Percentiles rank a stretch among this genome's conserved stretches.
These are phyloP conservation scores for Paracoccidioides brasiliensis DNA, from an alignment of 2,329 filamentous ascomycete species.

Conservation along the genomic window DNA sequence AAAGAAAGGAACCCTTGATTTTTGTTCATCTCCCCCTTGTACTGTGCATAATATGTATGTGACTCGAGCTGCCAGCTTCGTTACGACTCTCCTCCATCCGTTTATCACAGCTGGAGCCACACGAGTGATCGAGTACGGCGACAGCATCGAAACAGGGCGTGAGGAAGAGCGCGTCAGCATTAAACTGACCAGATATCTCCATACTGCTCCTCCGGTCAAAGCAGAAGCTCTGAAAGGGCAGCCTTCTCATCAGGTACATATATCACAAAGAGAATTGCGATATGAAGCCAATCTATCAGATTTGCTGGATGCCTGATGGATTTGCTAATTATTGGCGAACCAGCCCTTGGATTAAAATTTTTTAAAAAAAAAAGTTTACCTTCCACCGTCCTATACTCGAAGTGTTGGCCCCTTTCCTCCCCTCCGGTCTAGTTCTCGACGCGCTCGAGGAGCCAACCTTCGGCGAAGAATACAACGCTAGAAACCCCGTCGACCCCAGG, in stretches of 20 bases:
- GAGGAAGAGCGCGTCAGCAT: conserved; percentile 25
- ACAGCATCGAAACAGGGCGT: conserved; percentile 25
- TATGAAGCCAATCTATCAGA: not conserved
- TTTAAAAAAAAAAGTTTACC: conserved; percentile 20
- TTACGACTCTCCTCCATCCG: conserved; percentile 38
- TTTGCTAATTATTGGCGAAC: not conserved
- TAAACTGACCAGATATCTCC: conserved; percentile 31
- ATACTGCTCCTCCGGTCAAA: conserved; percentile 30
- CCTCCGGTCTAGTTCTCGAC: conserved; percentile 32
- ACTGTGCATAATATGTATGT: not conserved
- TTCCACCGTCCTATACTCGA: conserved; percentile 37
- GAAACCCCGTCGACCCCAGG: conserved; percentile 1
- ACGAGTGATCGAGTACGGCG: conserved; percentile 28
- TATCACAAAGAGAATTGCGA: not conserved
- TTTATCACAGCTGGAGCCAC: conserved; percentile 36
- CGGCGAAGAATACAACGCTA: conserved; percentile 16
- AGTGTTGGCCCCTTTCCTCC: conserved; percentile 34
- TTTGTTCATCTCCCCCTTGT: not conserved
- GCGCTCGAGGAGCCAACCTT: conserved; percentile 38
- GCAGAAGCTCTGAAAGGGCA: conserved; percentile 27
- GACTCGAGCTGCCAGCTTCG: conserved; percentile 24
- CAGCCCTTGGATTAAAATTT: not conserved
- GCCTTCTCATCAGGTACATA: conserved; percentile 22
- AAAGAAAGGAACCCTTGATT: not conserved
- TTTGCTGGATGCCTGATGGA: not conserved